Evolutionary conservation across 2,329 filamentous ascomycete genomes (phyloP).

Genomic region (Claviceps monticola): DNA sequence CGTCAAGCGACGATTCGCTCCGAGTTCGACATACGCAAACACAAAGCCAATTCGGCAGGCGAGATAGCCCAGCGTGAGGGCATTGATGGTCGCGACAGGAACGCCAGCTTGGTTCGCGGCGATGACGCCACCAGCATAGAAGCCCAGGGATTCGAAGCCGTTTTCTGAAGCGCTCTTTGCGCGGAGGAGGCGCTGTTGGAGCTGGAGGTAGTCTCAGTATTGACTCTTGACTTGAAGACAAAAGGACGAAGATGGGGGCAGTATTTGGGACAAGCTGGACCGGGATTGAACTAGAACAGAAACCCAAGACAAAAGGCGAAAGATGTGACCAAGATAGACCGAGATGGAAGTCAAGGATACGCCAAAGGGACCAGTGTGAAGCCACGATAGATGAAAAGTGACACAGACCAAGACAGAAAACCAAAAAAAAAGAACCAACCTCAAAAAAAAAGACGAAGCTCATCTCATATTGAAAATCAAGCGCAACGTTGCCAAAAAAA

Average conservation of each 20-base stretch:
- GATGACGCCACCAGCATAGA: constrained; percentile 28
- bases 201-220: constrained; percentile 14
- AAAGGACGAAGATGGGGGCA: no score
- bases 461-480: neutral
- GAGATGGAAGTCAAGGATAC: neutral
- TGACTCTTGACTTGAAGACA: no score
- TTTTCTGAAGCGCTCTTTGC: constrained; percentile 35
- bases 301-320: no score
- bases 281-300: no score
- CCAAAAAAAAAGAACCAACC: neutral
- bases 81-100: constrained; percentile 23
- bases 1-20: constrained; percentile 24
- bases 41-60: constrained; percentile 26
- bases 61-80: constrained; percentile 25
- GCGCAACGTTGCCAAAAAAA: no score
- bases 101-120: constrained; percentile 33
- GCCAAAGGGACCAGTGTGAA: neutral
- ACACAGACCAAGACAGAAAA: no score
- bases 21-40: constrained; percentile 28
- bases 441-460: neutral
- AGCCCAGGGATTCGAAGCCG: constrained; percentile 29
- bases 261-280: no score
- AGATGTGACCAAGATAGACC: no score
- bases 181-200: constrained; percentile 40
- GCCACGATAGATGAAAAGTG: no score